Evolutionary conservation across 371 early-diverging fungal genomes (phyloP).

Genomic region (Mortierella sp.): DNA sequence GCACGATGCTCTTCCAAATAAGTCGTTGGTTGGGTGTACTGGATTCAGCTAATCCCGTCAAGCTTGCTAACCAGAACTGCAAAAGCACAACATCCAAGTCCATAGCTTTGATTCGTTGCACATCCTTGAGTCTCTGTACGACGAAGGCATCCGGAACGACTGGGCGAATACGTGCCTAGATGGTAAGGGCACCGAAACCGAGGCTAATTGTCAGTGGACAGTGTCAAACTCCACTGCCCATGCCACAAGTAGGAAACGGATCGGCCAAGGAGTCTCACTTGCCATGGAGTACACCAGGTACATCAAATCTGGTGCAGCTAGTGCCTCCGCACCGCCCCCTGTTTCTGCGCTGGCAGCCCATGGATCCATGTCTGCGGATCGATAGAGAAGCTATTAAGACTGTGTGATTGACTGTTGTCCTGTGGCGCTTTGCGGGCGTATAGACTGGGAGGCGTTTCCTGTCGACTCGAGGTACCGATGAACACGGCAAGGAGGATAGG

Average conservation of each 20-base stretch:
- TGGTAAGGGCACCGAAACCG: not conserved
- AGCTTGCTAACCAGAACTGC: constrained; percentile 45
- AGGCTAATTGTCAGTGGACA: too few species aligned
- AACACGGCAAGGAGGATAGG: too few species aligned
- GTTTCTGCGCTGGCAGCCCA: constrained; percentile 18
- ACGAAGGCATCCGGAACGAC: constrained; percentile 26
- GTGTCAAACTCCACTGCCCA: not conserved
- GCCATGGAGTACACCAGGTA: constrained; percentile 39
- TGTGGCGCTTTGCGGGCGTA: too few species aligned
- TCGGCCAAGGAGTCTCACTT: not conserved
- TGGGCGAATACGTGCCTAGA: constrained; percentile 44
- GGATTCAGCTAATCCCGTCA: constrained; percentile 47
- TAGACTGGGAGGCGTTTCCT: too few species aligned
- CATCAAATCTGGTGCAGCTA: constrained; percentile 37
- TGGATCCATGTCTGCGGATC: constrained; percentile 11
- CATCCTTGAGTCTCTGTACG: constrained; percentile 45
- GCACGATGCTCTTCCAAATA: constrained; percentile 45
- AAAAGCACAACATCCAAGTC: constrained; percentile 39
- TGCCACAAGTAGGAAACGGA: too few species aligned
- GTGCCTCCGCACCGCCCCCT: constrained; percentile 16
- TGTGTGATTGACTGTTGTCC: not conserved
- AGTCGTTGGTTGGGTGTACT: constrained; percentile 24
- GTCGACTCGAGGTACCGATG: too few species aligned
- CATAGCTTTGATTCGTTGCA: constrained; percentile 29
- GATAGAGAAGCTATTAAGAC: too few species aligned